These are phyloP conservation scores for Botrytis sinoallii DNA, from an alignment of 2,329 filamentous ascomycete species.

Conservation along the genomic window DNA sequence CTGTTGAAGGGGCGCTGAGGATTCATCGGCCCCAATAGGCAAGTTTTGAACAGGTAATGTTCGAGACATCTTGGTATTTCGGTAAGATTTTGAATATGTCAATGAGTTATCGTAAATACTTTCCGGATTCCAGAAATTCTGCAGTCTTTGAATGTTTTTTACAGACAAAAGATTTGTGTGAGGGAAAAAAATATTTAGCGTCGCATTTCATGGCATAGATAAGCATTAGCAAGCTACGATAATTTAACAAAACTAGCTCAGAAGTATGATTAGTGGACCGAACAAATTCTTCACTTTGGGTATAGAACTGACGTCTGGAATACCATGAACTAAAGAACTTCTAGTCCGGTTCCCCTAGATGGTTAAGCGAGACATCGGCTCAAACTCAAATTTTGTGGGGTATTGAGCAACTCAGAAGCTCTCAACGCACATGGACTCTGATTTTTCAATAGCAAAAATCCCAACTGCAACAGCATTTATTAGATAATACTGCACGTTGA, in stretches of 20 bases:
- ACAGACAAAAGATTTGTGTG: neutral
- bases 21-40: neutral
- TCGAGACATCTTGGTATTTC: neutral
- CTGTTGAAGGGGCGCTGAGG: neutral
- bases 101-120: neutral
- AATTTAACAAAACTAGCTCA: neutral
- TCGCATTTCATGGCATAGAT: neutral
- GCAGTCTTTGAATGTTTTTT: fast-evolving
- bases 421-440: neutral
- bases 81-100: neutral
- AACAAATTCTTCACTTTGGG: neutral
- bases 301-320: neutral
- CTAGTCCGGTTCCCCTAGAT: neutral
- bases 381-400: neutral
- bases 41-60: neutral
- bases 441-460: fast-evolving
- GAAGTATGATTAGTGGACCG: fast-evolving
- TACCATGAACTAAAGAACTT: neutral
- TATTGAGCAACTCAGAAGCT: neutral
- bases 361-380: neutral
- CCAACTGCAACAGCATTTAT: fast-evolving
- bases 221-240: neutral
- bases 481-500: neutral
- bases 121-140: no score
- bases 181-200: neutral